Conservation (phyloP, 2,329 filamentous ascomycete species). For the Epichloe brachyelytri region DNA sequence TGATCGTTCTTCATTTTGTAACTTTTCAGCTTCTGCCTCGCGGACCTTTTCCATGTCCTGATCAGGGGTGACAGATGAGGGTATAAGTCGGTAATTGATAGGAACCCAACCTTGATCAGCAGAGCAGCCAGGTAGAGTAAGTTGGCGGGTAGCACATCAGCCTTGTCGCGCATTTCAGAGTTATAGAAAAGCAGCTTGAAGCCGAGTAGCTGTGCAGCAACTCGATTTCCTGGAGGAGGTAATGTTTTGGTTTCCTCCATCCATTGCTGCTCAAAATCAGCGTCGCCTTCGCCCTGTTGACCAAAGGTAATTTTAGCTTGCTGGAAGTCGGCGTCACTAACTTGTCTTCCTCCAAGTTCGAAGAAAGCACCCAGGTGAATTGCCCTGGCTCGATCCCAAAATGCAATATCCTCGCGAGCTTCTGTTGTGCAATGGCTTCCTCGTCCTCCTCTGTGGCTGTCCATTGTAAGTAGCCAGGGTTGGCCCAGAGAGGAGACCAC, state of each 20-base stretch:
- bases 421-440: constrained; percentile 38
- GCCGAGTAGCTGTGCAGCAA: constrained; percentile 86
- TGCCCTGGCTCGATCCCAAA: constrained; percentile 71
- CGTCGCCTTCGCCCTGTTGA: constrained; percentile 31
- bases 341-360: constrained; percentile 64
- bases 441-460: constrained; percentile 57
- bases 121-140: constrained; percentile 84
- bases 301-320: constrained; percentile 26
- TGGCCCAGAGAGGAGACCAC: constrained; percentile 71
- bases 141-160: constrained; percentile 77
- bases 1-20: constrained; percentile 63
- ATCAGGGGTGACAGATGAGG: constrained; percentile 83
- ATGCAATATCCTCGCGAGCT: constrained; percentile 56
- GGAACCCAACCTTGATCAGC: constrained; percentile 93
- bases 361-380: constrained; percentile 76
- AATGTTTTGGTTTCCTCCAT: constrained; percentile 68
- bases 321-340: constrained; percentile 45
- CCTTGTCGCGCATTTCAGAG: constrained; percentile 59
- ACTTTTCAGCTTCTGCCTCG: constrained; percentile 57
- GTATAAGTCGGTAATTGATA: constrained; percentile 82
- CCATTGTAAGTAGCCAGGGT: constrained; percentile 56
- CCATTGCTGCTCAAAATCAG: constrained; percentile 55
- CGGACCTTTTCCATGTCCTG: constrained; percentile 67
- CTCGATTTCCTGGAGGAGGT: constrained; percentile 74
- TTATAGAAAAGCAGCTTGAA: constrained; percentile 97